Evolutionary conservation across 768 basidiomycete species (phyloP), one percentile per base, ranked within the genome.

Genomic region (Pisolithus orientalis): DNA sequence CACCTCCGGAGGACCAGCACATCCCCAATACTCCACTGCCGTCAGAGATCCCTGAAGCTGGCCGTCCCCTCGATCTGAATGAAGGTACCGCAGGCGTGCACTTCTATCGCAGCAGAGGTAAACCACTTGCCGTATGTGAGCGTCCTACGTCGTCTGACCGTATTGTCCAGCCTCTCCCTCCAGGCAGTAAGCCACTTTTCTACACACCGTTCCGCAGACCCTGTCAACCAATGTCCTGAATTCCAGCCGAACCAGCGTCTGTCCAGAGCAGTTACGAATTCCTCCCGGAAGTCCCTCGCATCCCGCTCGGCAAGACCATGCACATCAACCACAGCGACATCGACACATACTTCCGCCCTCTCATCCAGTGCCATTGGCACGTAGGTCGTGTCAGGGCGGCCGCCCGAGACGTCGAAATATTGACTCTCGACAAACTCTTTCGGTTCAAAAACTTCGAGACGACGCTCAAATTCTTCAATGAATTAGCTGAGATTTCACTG

Each of bases 241-340:
- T 34, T 34, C 17, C 44, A 45, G 44, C 27, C 8, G 28, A 45
- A 29, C 13, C 44, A 29, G 6, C 44, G 2, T 6, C 27, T 8
- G n/a, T 29, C 27, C 44, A 45, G 44, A 45, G 44, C n/a, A 28
- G 44, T 6, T 45, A 13, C 28, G 13, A 45, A 10, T 45, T 45
- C 17, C 39, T 68, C 38, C 68, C 67, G 25, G 54, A 63, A 10
- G 48, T 68, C 17, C 64, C 70, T 10, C 49, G 31, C 10, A 42
- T 66, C 44, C 67, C 72, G 9, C 46, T 25, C n/a, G 17, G 49
- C 38, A 72, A 62, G 45, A 68, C 70, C 25, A 71, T 65, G 32
- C 70, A 72, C 55, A 61, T 78, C 50, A 43, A 37, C 14, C 58
- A 64, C 16, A 44, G 53, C 2, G 72, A 76, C 13, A 53, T 73